Percentiles rank a stretch among this genome's conserved stretches.
These are phyloP conservation scores for Pseudogymnoascus sp. DNA, from an alignment of 2,329 filamentous ascomycete genomes.

Conservation along the genomic window DNA sequence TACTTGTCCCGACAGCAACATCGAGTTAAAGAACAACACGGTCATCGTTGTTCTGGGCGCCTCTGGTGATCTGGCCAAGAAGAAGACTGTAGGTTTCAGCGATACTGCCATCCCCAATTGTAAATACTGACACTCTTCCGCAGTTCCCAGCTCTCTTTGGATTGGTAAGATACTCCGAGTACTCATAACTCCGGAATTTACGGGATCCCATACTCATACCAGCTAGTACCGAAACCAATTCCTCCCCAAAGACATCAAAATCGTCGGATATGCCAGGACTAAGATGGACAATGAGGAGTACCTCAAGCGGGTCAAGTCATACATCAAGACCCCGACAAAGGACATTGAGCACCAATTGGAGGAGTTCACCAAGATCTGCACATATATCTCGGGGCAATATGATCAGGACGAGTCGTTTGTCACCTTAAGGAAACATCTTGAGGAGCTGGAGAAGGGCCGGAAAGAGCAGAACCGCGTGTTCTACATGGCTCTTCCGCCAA, in stretches of 20 bases:
- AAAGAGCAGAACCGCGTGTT: constrained; percentile 87
- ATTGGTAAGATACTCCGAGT: constrained; percentile 57
- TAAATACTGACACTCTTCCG: constrained; percentile 19
- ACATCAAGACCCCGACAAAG: constrained; percentile 98
- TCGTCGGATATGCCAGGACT: constrained; percentile 97
- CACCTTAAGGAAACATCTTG: constrained; percentile 73
- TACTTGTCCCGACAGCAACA: constrained; percentile 47
- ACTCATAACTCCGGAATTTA: not conserved
- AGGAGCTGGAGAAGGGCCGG: constrained; percentile 72
- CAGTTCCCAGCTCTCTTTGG: constrained; percentile 96
- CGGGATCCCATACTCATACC: constrained; percentile 14
- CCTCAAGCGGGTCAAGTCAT: constrained; percentile 86
- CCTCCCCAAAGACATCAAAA: constrained; percentile 90
- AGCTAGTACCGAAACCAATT: constrained; percentile 94
- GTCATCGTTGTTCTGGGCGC: constrained; percentile 93
- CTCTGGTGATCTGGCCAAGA: constrained; percentile 96
- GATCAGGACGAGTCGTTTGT: constrained; percentile 94
- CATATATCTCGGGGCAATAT: constrained; percentile 95
- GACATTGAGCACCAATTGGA: constrained; percentile 92
- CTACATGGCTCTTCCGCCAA: constrained; percentile 98
- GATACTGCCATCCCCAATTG: constrained; percentile 14
- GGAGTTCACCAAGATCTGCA: constrained; percentile 79
- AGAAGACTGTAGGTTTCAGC: constrained; percentile 73
- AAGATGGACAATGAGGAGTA: constrained; percentile 99
- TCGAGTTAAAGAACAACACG: constrained; percentile 98